Conservation (phyloP, 257 asterid genomes). For the Rubia yunnanensis region DNA sequence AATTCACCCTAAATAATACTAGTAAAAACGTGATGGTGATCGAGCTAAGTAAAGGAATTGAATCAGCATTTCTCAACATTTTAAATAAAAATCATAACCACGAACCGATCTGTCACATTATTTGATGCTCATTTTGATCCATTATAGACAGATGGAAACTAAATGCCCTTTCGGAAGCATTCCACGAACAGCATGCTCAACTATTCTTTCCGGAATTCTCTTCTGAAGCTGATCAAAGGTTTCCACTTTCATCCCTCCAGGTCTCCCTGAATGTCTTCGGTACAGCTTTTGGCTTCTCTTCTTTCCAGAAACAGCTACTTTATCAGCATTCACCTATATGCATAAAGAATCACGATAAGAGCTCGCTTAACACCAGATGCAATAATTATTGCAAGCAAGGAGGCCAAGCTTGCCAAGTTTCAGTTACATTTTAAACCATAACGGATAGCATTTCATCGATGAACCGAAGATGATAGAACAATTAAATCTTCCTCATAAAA, state of each 20-base stretch:
- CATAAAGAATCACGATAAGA: conserved; percentile 13
- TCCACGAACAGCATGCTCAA: conserved; percentile 99
- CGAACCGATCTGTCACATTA: not conserved
- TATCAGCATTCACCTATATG: conserved; percentile 76
- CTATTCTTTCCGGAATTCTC: conserved; percentile 81
- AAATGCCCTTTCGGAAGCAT: conserved; percentile 97
- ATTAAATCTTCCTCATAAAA: not conserved
- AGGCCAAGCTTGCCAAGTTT: not conserved
- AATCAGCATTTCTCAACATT: not conserved
- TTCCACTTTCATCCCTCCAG: conserved; percentile 92
- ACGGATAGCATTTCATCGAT: not conserved
- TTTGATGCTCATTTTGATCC: not conserved
- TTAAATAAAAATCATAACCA: not conserved
- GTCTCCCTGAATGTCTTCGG: conserved; percentile 91
- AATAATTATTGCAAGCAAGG: not conserved
- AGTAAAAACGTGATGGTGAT: not conserved
- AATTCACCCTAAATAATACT: not conserved
- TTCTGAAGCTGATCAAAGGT: conserved; percentile 90
- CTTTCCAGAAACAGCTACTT: conserved; percentile 86
- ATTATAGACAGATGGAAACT: conserved; percentile 17
- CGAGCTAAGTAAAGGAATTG: not conserved
- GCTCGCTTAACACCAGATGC: not conserved
- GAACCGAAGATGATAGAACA: not conserved
- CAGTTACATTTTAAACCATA: not conserved
- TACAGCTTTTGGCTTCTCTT: conserved; percentile 79